Base-by-base conservation (phyloP, 148 eudicot genomes). In the Dianthus caryophyllus region DNA sequence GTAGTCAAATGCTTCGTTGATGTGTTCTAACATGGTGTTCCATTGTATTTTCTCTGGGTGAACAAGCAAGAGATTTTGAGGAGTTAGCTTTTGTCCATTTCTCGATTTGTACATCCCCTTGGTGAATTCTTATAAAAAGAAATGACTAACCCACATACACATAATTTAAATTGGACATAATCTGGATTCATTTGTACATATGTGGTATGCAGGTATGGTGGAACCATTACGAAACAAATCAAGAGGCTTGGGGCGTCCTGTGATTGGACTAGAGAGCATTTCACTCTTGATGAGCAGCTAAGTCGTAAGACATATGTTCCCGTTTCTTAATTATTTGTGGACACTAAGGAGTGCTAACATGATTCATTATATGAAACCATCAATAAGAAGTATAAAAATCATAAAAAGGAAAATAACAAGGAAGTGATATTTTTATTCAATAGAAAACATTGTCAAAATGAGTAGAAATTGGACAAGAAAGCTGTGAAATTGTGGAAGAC, bases 201-300 rank as follows among this genome's bases (percentile, higher is more conserved):
- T 69, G 26, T 44, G 30, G 56, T 57, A 67, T 79, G 49, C 61
- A 94, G 99, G 86, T 94, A 94, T 77, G 99, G 99, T 59, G 97
- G 97, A 81, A 83, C 99, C 65, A 94, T 94, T 66, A 85, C 97
- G 47, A 90, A 88, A 59, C 99, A 94, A 84, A 94, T 94, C 30
- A 94, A 80, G 84, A 88, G 99, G 78, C 97, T 94, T 79, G 99
- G 99, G 67, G 99, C 99, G 75, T 94, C 99, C 70, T 94, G 99
- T 77, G 99, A 94, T 75, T 94, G 99, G 99, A 82, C 78, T 65
- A 83, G 92, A 80, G 99, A 94, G 71, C 90, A 73, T 79, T 94
- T 94, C 75, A 94, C 99, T 73, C 93, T 94, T 75, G 99, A 94
- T 82, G 87, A 87, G 75, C 92, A 83, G 83, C 99, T 94, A 82